Percentiles rank a stretch among this genome's conserved stretches.
Conservation (phyloP, 345 rosid species). For the Corchorus capsularis region DNA sequence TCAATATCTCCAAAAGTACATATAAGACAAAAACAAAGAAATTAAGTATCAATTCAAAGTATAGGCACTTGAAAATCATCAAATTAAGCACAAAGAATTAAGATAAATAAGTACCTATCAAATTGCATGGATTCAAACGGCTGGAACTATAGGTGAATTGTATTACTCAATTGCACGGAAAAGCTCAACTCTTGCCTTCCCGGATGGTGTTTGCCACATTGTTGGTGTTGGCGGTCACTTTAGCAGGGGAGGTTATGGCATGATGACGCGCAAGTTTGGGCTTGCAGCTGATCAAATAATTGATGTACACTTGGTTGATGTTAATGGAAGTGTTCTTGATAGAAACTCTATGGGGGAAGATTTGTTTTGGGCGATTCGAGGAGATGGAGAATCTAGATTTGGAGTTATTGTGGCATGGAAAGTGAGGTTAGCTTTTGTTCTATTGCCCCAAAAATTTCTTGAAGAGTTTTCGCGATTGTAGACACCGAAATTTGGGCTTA, state of each 20-base stretch:
- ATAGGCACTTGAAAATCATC: too few species aligned
- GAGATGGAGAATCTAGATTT: constrained; percentile 53
- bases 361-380: constrained; percentile 58
- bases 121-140: constrained; percentile 68
- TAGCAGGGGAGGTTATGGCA: constrained; percentile 54
- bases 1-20: too few species aligned
- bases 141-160: constrained; percentile 56
- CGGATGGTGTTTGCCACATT: constrained; percentile 47
- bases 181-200: constrained; percentile 47
- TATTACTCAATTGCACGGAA: constrained; percentile 49
- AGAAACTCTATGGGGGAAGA: constrained; percentile 59
- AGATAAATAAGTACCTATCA: too few species aligned
- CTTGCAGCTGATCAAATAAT: constrained; percentile 51
- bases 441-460: too few species aligned
- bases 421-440: constrained; percentile 43
- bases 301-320: constrained; percentile 44
- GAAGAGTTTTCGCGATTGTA: too few species aligned
- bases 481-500: too few species aligned
- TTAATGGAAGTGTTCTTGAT: constrained; percentile 45
- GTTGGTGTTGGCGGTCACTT: constrained; percentile 51
- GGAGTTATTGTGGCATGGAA: constrained; percentile 49
- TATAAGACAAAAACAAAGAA: too few species aligned
- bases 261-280: constrained; percentile 56
- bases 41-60: too few species aligned
- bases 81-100: too few species aligned